Percentiles rank a stretch among this genome's conserved stretches.
phyloP scores from a whole-genome alignment of 108 stramenopile genomes.

The Skeletonema marinoi region DNA sequence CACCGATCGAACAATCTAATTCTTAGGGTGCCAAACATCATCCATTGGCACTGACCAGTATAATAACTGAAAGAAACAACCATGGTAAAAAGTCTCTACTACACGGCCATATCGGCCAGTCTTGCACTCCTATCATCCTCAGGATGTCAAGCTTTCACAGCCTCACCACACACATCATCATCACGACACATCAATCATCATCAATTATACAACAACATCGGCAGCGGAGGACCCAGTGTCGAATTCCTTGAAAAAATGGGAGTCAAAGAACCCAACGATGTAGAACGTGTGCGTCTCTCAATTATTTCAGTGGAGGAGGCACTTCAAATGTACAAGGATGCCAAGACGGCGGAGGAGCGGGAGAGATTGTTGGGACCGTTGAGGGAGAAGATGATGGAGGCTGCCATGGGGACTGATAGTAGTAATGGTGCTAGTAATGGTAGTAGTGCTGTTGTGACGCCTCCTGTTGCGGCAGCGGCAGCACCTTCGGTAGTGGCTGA shows the following conservation, averaged over 20 bases:
- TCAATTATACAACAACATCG: neutral
- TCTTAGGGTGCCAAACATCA: no score
- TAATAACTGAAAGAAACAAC: neutral
- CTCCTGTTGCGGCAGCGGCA: neutral
- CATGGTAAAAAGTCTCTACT: neutral
- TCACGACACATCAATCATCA: neutral
- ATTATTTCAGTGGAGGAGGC: neutral
- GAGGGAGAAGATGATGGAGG: neutral
- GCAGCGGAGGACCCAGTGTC: neutral
- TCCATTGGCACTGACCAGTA: no score
- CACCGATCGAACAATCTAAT: no score
- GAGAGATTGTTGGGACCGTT: neutral
- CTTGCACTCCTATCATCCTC: neutral
- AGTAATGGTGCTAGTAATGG: neutral
- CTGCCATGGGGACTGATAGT: neutral
- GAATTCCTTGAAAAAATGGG: constrained; percentile 1
- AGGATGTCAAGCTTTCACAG: neutral
- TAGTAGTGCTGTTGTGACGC: no score
- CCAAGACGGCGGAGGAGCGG: neutral
- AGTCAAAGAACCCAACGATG: neutral
- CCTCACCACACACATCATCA: neutral
- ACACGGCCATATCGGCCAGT: neutral
- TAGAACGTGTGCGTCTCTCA: neutral
- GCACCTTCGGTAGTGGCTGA: neutral
- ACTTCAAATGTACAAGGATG: neutral